A percentile compares a stretch with the other conserved stretches of the same genome.
phyloP scores from a whole-genome alignment of 805 yeast genomes.

The Hanseniaspora meyeri region DNA sequence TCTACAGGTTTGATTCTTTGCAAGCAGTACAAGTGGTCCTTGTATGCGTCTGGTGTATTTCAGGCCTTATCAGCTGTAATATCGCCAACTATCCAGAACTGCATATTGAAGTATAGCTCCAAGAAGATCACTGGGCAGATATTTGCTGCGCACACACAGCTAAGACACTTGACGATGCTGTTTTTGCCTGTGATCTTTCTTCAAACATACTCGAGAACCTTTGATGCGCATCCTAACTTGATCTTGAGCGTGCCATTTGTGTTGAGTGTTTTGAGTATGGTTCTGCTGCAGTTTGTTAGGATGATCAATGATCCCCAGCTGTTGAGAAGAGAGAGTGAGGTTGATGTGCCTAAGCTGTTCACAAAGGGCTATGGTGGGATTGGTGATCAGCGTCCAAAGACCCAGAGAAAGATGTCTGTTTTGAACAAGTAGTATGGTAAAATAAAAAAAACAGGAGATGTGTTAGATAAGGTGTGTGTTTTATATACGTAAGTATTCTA shows the following conservation, averaged over 20 bases:
- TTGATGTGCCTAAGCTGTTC: not conserved
- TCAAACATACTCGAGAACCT: conserved; percentile 36
- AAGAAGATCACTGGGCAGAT: conserved; percentile 54
- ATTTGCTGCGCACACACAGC: conserved; percentile 55
- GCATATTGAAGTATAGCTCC: conserved; percentile 50
- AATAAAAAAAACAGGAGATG: too few relatives aligned
- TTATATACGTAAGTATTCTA: too few relatives aligned
- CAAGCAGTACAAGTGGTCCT: conserved; percentile 16
- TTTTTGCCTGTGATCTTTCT: conserved; percentile 39
- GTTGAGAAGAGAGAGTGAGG: conserved; percentile 19
- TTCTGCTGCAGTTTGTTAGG: conserved; percentile 18
- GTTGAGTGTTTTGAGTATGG: conserved; percentile 16
- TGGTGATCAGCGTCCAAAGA: not conserved
- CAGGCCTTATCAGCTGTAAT: conserved; percentile 39
- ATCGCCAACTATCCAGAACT: conserved; percentile 47
- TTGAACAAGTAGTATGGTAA: not conserved
- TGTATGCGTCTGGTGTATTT: conserved; percentile 25
- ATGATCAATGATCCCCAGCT: conserved; percentile 17
- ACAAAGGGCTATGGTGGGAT: not conserved
- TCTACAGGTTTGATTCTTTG: conserved; percentile 31
- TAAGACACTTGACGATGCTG: conserved; percentile 40
- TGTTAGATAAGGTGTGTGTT: too few relatives aligned
- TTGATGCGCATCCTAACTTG: conserved; percentile 29
- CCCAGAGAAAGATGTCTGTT: not conserved
- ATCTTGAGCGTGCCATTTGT: conserved; percentile 27